Evolutionary conservation across 805 yeast genomes (phyloP).

Genomic region (Metschnikowia borealis): DNA sequence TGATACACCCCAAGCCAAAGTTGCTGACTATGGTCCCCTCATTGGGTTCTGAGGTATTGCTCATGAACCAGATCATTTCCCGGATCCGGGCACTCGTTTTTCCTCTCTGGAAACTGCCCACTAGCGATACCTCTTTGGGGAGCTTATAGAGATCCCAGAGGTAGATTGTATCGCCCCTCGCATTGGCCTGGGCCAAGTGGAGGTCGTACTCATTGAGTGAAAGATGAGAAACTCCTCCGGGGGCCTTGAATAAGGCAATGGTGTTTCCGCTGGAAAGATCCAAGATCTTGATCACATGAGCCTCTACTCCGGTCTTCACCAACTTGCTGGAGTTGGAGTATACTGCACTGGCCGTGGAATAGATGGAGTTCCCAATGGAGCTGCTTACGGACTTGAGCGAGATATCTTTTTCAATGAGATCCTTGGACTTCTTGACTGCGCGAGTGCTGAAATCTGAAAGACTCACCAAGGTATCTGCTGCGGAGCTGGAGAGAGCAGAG

Average conservation of each 20-base stretch:
- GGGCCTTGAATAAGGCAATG: slow-evolving; percentile 48
- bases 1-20: slow-evolving; percentile 49
- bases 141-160: slow-evolving; percentile 60
- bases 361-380: slow-evolving; percentile 30
- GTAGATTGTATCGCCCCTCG: slow-evolving; percentile 59
- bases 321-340: slow-evolving; percentile 12
- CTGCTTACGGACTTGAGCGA: slow-evolving; percentile 29
- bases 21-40: slow-evolving; percentile 23
- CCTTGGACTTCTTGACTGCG: slow-evolving; percentile 35
- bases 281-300: slow-evolving; percentile 41
- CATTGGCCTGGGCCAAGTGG: slow-evolving; percentile 49
- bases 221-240: slow-evolving; percentile 57
- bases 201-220: slow-evolving; percentile 61
- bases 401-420: slow-evolving; percentile 19
- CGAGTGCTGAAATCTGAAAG: slow-evolving; percentile 47
- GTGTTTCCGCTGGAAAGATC: slow-evolving; percentile 43
- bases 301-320: slow-evolving; percentile 15
- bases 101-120: slow-evolving; percentile 61
- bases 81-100: slow-evolving; percentile 54
- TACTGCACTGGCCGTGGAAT: slow-evolving; percentile 33
- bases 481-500: slow-evolving; percentile 46
- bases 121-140: slow-evolving; percentile 46
- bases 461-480: slow-evolving; percentile 48
- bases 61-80: slow-evolving; percentile 51
- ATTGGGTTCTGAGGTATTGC: slow-evolving; percentile 21